phyloP scores from a whole-genome alignment of 805 yeast genomes.

The Candida suzukii region DNA sequence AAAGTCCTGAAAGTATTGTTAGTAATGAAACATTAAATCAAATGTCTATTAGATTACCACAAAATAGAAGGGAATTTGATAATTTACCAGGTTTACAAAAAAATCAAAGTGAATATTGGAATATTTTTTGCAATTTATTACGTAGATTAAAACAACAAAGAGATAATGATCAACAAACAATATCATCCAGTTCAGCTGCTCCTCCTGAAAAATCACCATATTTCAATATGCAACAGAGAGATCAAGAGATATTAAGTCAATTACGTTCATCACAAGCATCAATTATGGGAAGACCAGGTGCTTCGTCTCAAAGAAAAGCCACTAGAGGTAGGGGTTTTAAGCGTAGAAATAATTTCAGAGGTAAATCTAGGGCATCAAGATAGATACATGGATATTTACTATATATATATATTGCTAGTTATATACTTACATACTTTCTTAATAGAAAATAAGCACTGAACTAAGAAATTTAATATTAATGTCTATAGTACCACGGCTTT shows the following conservation, averaged over 20 bases:
- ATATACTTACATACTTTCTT: too few relatives aligned
- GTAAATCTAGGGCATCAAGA: not conserved
- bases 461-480: too few relatives aligned
- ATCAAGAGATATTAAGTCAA: constrained; percentile 9
- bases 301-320: not conserved
- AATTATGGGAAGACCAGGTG: not conserved
- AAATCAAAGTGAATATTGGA: constrained; percentile 21
- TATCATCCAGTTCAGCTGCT: constrained; percentile 9
- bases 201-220: constrained; percentile 9
- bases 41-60: constrained; percentile 51
- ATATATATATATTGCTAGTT: too few relatives aligned
- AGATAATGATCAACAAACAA: constrained; percentile 7
- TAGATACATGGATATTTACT: too few relatives aligned
- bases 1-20: constrained; percentile 27
- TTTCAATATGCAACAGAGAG: constrained; percentile 2
- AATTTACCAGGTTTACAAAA: constrained; percentile 28
- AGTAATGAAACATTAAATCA: constrained; percentile 38
- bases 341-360: not conserved
- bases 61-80: constrained; percentile 38
- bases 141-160: constrained; percentile 14
- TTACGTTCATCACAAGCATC: constrained; percentile 1
- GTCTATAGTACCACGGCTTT: too few relatives aligned
- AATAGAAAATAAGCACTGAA: too few relatives aligned
- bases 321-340: not conserved
- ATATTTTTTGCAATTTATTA: constrained; percentile 16